Evolutionary conservation across 2,329 filamentous ascomycete genomes (phyloP).

Genomic region (Penicillium psychrosexuale): DNA sequence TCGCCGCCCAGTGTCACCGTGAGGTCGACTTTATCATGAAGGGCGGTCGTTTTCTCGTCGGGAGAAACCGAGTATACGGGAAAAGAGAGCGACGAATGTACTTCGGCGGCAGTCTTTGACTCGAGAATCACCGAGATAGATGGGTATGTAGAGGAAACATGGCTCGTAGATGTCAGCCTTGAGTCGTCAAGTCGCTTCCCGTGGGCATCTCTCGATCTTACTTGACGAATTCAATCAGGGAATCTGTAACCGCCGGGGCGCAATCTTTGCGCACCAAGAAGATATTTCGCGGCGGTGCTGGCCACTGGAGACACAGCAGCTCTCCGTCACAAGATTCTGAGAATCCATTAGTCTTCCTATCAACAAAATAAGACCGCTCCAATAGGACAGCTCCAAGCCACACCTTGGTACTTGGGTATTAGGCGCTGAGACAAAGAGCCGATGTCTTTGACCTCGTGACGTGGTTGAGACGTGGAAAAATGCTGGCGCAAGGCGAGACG

Average conservation of each 20-base stretch:
- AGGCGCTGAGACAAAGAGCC: slow-evolving; percentile 50
- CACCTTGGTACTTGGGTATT: slow-evolving; percentile 63
- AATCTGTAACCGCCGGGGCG: slow-evolving; percentile 53
- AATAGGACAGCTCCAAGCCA: slow-evolving; percentile 23
- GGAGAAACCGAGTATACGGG: slow-evolving; percentile 61
- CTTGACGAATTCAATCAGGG: slow-evolving; percentile 57
- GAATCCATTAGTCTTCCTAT: slow-evolving; percentile 1
- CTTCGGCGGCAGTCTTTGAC: slow-evolving; percentile 64
- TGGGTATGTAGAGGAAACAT: slow-evolving; percentile 77
- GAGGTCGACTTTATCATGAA: slow-evolving; percentile 80
- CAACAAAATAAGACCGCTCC: not conserved
- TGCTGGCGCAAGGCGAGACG: slow-evolving; percentile 24
- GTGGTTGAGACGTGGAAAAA: slow-evolving; percentile 43
- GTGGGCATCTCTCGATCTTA: slow-evolving; percentile 19
- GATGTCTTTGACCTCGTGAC: slow-evolving; percentile 46
- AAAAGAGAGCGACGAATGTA: slow-evolving; percentile 69
- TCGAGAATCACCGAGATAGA: slow-evolving; percentile 81
- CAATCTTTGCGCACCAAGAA: slow-evolving; percentile 66
- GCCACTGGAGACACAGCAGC: slow-evolving; percentile 65
- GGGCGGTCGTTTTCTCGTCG: slow-evolving; percentile 42
- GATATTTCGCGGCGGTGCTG: slow-evolving; percentile 64
- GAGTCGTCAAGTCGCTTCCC: not conserved
- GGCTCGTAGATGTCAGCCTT: slow-evolving; percentile 52
- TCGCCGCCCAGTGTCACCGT: slow-evolving; percentile 90
- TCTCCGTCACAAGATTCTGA: slow-evolving; percentile 58